Evolutionary conservation across 2,329 filamentous ascomycete species (phyloP), one percentile per base, ranked within the genome.

Genomic region (Endoconidiophora polonica): DNA sequence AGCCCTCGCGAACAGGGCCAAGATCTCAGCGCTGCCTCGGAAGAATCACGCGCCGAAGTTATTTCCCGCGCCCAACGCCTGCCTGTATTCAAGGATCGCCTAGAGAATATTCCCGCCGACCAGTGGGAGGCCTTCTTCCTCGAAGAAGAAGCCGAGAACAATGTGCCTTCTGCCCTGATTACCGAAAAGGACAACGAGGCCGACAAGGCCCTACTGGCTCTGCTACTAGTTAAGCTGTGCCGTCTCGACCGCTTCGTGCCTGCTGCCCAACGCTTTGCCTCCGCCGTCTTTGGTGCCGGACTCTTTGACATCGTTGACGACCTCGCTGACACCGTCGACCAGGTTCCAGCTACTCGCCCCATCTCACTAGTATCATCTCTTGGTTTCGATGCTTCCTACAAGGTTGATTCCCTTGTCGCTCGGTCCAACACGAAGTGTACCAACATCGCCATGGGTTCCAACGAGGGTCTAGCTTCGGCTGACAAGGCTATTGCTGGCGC

Each of bases 391-490:
- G 93, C 93, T 49, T 94, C 86, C 62, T 98, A 96, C 78, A 98
- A 98, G 71, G 91, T 98, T 54, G 91, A 98, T 64, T 86, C 81
- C 54, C 73, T 98, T 49, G 93, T 96, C 26, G 86, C 94, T 65
- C 77, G 86, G 57, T 81, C 79, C 63, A 77, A 78, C 53, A 81
- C 86, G 47, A 80, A 77, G 49, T 98, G 91, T 68, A 88, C 87
- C 53, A 95, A 95, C 64, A 95, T 98, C 61, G 93, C 93, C 58
- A 98, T 98, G 91, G 91, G 91, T 60, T 96, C 91, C 43, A 93
- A 93, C 60, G 91, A 98, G 70, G 86, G 87, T 62, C 72, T 93
- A 16, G 80, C 88, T 52, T 91, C 81, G 55, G 91, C 91, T 16
- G 91, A 98, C 71, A 94, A 94, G 66, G 91, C 93, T 26, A 87